Base-by-base conservation (phyloP, 176 grass and related monocot genomes). In the Lolium perenne region DNA sequence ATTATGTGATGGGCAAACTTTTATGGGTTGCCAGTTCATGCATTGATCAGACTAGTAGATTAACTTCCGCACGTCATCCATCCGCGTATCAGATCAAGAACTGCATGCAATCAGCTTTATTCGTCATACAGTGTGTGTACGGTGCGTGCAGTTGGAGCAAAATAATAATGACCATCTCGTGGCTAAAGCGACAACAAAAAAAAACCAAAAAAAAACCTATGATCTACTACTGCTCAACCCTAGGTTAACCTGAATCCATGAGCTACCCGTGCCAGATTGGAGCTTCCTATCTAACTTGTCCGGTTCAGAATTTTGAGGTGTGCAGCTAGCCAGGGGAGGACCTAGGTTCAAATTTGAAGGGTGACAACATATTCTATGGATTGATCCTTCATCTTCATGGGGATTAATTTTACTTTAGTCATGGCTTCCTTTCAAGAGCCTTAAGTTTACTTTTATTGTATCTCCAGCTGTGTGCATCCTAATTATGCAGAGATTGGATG, bases 141-240 rank as follows among this genome's bases (percentile, higher is more conserved):
- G 11, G 66, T 65, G 74, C 74, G 47, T 82, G 66, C 23, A 74
- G 89, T 75, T 87, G 50, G 80, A 87, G 80, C 85, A 73, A 55
- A 71, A 38, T 66, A 62, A 76, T 87, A 84, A 87, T 91, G 74
- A 60, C 40, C 38, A 57, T 87, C 89, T 84, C 80, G 73, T 86
- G 89, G 15, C 67, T 57, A 87, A 87, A 87, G 80, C 38, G 2
- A 3, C 32, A 35, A 29, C 29, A 29, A 29, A 1, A n/a, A n/a
- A n/a, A n/a, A n/a, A n/a, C n/a, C n/a, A n/a, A n/a, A 8, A 47
- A 65, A 21, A 63, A n/a, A 17, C 5, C 82, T 71, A 18, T 48
- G 10, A 47, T 45, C 75, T 65, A 32, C 75, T 41, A 79, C 25
- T 26, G 25, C 38, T 76, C 66, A 76, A 55, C 49, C 49, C 74